These are phyloP conservation scores for Cornus controversa DNA, from an alignment of 148 eudicot genomes.

Conservation along the genomic window DNA sequence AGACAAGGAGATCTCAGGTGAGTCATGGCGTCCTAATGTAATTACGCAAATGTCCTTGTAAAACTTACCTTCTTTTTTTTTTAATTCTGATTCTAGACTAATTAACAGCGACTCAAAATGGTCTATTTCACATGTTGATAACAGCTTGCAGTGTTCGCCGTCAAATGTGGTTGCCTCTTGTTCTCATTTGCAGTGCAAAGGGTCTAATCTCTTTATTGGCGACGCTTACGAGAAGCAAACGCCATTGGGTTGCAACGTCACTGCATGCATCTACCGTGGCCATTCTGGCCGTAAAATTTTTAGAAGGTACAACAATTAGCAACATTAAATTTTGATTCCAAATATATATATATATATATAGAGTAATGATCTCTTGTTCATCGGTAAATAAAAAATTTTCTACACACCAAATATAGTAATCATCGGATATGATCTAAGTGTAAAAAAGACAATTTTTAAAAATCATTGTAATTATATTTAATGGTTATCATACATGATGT, in stretches of 20 bases:
- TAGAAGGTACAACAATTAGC: not conserved
- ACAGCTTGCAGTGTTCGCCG: conserved; percentile 7
- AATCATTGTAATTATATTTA: too few relatives aligned
- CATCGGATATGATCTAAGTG: too few relatives aligned
- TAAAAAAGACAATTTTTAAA: too few relatives aligned
- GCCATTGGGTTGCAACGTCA: not conserved
- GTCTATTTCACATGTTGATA: too few relatives aligned
- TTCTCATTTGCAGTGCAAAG: conserved; percentile 3
- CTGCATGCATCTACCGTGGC: not conserved
- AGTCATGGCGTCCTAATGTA: not conserved
- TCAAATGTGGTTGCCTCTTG: not conserved
- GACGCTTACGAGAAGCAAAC: not conserved
- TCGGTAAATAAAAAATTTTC: too few relatives aligned
- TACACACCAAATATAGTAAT: too few relatives aligned
- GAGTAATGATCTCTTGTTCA: too few relatives aligned
- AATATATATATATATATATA: too few relatives aligned
- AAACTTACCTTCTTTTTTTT: too few relatives aligned
- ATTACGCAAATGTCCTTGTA: too few relatives aligned
- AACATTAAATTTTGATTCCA: too few relatives aligned
- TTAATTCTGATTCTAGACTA: not conserved
- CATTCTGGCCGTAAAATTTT: not conserved
- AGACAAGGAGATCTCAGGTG: not conserved
- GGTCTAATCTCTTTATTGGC: conserved; percentile 2
- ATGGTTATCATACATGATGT: too few relatives aligned
- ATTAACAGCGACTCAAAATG: not conserved